Evolutionary conservation across 139 green algal species (phyloP), one percentile per base, ranked within the genome.

Genomic region (Coelastrella sp.): DNA sequence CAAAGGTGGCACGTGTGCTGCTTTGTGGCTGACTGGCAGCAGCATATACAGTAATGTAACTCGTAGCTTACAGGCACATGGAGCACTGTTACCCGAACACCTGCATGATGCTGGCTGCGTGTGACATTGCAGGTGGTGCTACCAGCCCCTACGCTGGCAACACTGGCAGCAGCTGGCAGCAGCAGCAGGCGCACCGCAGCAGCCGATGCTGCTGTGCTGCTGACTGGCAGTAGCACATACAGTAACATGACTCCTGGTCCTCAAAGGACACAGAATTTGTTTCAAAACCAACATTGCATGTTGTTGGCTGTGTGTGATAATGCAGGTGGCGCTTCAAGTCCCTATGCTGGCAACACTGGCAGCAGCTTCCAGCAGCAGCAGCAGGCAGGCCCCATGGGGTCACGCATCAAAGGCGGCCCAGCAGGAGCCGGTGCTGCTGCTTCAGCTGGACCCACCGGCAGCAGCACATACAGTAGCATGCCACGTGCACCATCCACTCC

Each of bases 111-210:
- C 58, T 74, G 59, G 20, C 13, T 58, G 23, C 32, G 14, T 32
- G 5, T 17, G 74, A 17, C 3, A 17, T 80, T 19, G 19, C 74
- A 59, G 23, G 32, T 59, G 23, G 32, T 7, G 59, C 6, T 22
- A 22, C 23, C 8, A 58, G 19, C 19, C 74, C 74, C 58, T 19
- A 17, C 7, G 74, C 23, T 59, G 74, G 74, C 74, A 80, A 17
- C 23, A 59, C n/a, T 11, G 74, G 74, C 74, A 80, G 74, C 32
- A 59, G 7, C 68, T 68, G 61, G 61, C 61, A 7, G 61, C 82
- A 78, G 82, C 82, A 79, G 59, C 82, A 66, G 82, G n/a, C n/a
- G n/a, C n/a, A n/a, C 10, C 10, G 61, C 61, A 68, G 61, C 61
- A 68, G 10, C 7, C 61, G 10, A 10, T 7, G 61, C 61, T 10